phyloP scores from a whole-genome alignment of 1,284 basidiomycete genomes.

The Cryptococcus sp. region DNA sequence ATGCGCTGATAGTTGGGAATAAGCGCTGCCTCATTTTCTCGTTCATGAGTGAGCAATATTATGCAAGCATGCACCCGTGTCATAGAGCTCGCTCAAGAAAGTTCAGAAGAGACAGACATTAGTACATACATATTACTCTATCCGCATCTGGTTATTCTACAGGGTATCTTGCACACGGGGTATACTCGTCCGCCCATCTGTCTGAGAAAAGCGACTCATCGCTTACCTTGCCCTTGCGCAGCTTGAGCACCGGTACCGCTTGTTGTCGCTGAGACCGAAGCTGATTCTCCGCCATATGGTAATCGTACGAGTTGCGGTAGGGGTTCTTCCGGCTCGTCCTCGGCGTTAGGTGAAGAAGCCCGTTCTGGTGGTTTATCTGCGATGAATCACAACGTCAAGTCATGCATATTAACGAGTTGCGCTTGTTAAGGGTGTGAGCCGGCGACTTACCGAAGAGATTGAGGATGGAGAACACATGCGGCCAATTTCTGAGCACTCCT shows the following conservation, averaged over 20 bases:
- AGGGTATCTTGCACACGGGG: neutral
- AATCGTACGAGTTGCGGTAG: constrained; percentile 43
- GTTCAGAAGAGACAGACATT: neutral
- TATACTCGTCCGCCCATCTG: no score
- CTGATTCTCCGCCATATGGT: constrained; percentile 28
- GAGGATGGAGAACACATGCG: constrained; percentile 50
- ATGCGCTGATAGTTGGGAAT: no score
- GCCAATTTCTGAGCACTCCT: constrained; percentile 49
- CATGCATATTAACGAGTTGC: neutral
- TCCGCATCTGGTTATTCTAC: neutral
- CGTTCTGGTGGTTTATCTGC: constrained; percentile 22
- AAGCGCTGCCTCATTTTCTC: no score
- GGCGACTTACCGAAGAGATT: constrained; percentile 44
- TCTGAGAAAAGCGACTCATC: no score
- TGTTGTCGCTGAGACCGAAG: neutral
- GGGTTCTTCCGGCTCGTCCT: constrained; percentile 34
- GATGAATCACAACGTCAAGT: neutral
- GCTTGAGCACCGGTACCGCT: no score
- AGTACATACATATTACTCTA: neutral
- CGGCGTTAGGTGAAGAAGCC: constrained; percentile 8
- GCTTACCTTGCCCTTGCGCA: no score
- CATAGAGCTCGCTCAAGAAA: no score
- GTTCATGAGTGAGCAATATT: no score
- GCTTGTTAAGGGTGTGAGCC: neutral
- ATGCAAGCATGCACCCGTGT: no score